Base-by-base conservation (phyloP, 768 basidiomycete species). In the Grammothele lineata region DNA sequence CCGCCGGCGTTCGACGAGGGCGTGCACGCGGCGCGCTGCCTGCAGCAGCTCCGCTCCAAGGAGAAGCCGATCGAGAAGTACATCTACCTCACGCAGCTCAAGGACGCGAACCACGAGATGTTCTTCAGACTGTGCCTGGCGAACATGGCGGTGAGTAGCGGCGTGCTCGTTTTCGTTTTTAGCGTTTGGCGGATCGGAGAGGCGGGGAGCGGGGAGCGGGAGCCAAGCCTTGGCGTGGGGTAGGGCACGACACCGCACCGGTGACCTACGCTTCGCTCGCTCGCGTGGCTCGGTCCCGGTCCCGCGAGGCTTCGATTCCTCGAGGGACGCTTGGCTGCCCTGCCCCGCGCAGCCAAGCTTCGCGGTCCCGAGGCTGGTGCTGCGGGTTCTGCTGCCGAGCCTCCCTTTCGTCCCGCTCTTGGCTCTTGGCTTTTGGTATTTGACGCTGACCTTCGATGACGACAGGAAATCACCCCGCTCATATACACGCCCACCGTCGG, bases 401-500 rank as follows among this genome's bases (percentile, higher is more conserved):
- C n/a, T n/a, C n/a, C n/a, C n/a, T n/a, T n/a, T n/a, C n/a, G n/a
- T n/a, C n/a, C n/a, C n/a, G n/a, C n/a, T n/a, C n/a, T n/a, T 40
- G 32, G 17, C 41, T 32, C 40, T 7, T n/a, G 26, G 12, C 9
- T 17, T 8, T 41, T 21, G 15, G 26, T n/a, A 41, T 41, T 23
- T 26, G 12, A 14, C 24, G 42, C 17, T 15, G 32, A 22, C 18
- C 35, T 36, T 14, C 35, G 35, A n/a, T 36, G 6, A 6, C 35
- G 27, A 30, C 54, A 76, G 73, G 79, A 77, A 61, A 67, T 81
- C 44, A 77, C 75, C 11, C 92, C 92, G 12, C 74, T 93, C 35
- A 90, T 95, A 45, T 95, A 94, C 63, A 95, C 92, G 0, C 92
- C 92, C 0, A 91, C 88, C 12, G 91, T 95, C 23, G 92, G 92